Conservation (phyloP, 1,284 basidiomycete species). For the Heterobasidion parviporum region DNA sequence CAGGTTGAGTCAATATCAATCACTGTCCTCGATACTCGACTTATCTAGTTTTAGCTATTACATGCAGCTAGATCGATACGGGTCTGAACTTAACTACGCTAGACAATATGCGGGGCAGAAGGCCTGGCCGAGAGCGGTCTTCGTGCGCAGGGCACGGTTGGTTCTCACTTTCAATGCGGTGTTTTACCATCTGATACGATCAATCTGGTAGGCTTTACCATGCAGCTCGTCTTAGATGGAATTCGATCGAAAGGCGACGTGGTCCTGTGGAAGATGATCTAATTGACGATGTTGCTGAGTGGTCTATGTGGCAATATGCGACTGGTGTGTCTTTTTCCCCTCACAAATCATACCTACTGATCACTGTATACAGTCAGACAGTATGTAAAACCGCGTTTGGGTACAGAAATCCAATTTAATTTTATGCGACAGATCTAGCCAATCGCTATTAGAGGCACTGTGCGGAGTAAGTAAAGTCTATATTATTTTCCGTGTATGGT, state of each 20-base stretch:
- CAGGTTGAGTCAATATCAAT: conserved; percentile 27
- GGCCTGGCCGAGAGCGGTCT: conserved; percentile 62
- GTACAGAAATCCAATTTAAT: conserved; percentile 1
- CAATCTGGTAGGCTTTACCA: conserved; percentile 44
- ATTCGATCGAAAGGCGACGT: conserved; percentile 63
- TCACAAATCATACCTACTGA: not conserved
- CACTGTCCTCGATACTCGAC: conserved; percentile 1
- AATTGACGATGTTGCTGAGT: conserved; percentile 76
- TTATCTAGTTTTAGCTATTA: conserved; percentile 35
- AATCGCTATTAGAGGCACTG: conserved; percentile 50
- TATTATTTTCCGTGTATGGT: not conserved
- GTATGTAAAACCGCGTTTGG: conserved; percentile 28
- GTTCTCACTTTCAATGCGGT: conserved; percentile 5
- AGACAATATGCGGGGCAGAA: conserved; percentile 63
- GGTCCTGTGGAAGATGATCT: conserved; percentile 67
- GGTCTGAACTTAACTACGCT: conserved; percentile 52
- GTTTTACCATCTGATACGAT: not conserved
- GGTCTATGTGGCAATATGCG: conserved; percentile 82
- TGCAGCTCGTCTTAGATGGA: conserved; percentile 62
- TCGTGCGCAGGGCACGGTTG: conserved; percentile 56
- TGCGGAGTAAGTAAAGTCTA: conserved; percentile 33
- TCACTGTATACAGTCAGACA: conserved; percentile 32
- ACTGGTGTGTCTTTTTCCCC: conserved; percentile 31
- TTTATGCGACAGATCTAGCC: conserved; percentile 38
- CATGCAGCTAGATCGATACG: conserved; percentile 52